phyloP scores from a whole-genome alignment of 2,329 filamentous ascomycete genomes.

The Amesomyces nigricolor region DNA sequence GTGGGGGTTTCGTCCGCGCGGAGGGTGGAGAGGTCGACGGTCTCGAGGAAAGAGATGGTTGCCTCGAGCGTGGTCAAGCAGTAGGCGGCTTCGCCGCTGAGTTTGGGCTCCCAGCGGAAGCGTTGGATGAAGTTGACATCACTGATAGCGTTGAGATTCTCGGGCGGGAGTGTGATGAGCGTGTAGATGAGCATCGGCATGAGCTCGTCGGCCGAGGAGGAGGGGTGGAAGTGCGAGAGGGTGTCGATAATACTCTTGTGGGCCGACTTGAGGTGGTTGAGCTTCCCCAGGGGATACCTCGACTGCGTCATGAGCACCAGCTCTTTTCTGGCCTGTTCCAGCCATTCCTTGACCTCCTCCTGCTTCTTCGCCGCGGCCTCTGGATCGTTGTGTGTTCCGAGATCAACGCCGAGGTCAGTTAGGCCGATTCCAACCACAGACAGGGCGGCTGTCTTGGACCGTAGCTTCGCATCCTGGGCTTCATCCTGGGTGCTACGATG shows the following conservation, averaged over 20 bases:
- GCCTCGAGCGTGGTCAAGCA: constrained; percentile 95
- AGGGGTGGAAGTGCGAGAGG: constrained; percentile 58
- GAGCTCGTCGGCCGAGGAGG: constrained; percentile 94
- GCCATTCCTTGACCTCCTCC: constrained; percentile 64
- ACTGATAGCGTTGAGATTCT: constrained; percentile 83
- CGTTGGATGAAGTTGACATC: constrained; percentile 92
- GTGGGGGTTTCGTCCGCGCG: constrained; percentile 71
- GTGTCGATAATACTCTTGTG: constrained; percentile 96
- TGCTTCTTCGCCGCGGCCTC: constrained; percentile 54
- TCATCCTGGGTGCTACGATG: constrained; percentile 91
- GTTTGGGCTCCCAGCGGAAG: constrained; percentile 78
- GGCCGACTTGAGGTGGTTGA: constrained; percentile 78
- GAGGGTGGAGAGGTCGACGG: constrained; percentile 85
- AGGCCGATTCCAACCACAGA: constrained; percentile 87
- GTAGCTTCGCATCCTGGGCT: constrained; percentile 86
- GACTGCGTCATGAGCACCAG: constrained; percentile 79
- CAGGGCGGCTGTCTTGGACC: constrained; percentile 88
- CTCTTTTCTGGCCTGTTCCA: constrained; percentile 65
- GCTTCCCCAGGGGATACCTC: constrained; percentile 82
- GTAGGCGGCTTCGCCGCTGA: constrained; percentile 92
- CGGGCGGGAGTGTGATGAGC: constrained; percentile 81
- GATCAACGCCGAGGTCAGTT: constrained; percentile 74
- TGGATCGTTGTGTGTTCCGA: constrained; percentile 53
- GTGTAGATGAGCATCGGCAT: constrained; percentile 95
- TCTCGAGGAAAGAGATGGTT: constrained; percentile 88